phyloP scores from a whole-genome alignment of 2,329 filamentous ascomycete species.

The Thermomyces lanuginosus region DNA sequence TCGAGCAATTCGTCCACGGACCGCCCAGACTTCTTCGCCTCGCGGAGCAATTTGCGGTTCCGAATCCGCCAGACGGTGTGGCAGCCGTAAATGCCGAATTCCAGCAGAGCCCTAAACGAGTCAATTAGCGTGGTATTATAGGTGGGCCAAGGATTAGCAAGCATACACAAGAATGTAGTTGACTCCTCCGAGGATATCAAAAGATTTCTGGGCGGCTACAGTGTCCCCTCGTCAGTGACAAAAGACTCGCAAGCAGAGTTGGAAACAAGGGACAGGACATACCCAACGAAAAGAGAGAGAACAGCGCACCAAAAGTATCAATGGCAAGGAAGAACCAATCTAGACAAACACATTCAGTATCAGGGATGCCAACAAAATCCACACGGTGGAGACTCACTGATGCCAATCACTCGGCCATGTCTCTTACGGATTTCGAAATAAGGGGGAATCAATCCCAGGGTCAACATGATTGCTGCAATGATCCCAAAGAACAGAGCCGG shows the following conservation, averaged over 20 bases:
- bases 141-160: not conserved
- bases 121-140: not conserved
- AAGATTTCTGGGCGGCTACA: conserved; percentile 41
- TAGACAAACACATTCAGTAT: conserved; percentile 8
- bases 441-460: conserved; percentile 41
- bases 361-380: not conserved
- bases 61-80: conserved; percentile 44
- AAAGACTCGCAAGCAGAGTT: not conserved
- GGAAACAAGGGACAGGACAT: conserved; percentile 4
- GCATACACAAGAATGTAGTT: conserved; percentile 45
- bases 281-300: conserved; percentile 47
- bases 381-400: conserved; percentile 29
- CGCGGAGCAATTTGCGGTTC: conserved; percentile 35
- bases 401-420: conserved; percentile 43
- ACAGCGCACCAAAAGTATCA: conserved; percentile 46
- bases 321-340: conserved; percentile 43
- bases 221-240: too few relatives aligned
- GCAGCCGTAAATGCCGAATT: conserved; percentile 43
- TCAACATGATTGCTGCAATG: conserved; percentile 41
- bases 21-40: conserved; percentile 36
- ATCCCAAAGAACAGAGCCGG: conserved; percentile 43
- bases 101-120: conserved; percentile 35
- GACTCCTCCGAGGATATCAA: conserved; percentile 45
- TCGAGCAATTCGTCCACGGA: conserved; percentile 40
- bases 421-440: conserved; percentile 48